A percentile compares a stretch with the other conserved stretches of the same genome.
phyloP scores from a whole-genome alignment of 371 early-diverging fungal species.

The Blyttiomyces sp. region DNA sequence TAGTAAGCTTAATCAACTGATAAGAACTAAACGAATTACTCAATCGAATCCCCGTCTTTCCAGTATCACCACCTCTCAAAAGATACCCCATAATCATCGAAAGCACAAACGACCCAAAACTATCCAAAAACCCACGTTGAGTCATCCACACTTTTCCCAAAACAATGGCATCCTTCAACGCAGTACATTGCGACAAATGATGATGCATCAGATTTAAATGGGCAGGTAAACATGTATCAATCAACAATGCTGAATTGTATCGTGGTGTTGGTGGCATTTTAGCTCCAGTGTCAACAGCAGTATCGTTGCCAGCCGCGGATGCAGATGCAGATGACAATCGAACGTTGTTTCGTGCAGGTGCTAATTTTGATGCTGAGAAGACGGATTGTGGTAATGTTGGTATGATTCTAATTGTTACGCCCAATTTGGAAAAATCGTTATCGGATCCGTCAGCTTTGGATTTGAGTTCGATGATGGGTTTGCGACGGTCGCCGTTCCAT shows the following conservation, averaged over 20 bases:
- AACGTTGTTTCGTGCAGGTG: slow-evolving; percentile 80
- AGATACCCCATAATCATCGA: slow-evolving; percentile 84
- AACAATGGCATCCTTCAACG: slow-evolving; percentile 74
- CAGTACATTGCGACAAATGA: slow-evolving; percentile 64
- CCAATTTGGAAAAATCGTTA: slow-evolving; percentile 24
- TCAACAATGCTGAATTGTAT: slow-evolving; percentile 82
- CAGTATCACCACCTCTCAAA: slow-evolving; percentile 61
- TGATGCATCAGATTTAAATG: slow-evolving; percentile 79
- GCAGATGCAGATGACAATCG: slow-evolving; percentile 38
- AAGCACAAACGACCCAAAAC: slow-evolving; percentile 73
- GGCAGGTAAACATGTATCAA: slow-evolving; percentile 68
- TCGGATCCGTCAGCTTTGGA: slow-evolving; percentile 27
- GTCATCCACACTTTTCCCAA: slow-evolving; percentile 81
- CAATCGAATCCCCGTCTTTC: slow-evolving; percentile 54
- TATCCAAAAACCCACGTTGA: slow-evolving; percentile 54
- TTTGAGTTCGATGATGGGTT: slow-evolving; percentile 71
- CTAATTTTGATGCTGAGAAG: slow-evolving; percentile 69
- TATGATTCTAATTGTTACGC: slow-evolving; percentile 67
- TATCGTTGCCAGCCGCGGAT: background rate
- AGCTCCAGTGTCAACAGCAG: background rate
- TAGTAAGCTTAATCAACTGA: slow-evolving; percentile 77
- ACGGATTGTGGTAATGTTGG: slow-evolving; percentile 62
- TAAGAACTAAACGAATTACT: slow-evolving; percentile 75
- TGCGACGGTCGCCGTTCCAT: slow-evolving; percentile 68
- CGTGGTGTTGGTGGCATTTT: slow-evolving; percentile 72